Base-by-base conservation (phyloP, 108 stramenopile species). In the Craspedostauros australis region DNA sequence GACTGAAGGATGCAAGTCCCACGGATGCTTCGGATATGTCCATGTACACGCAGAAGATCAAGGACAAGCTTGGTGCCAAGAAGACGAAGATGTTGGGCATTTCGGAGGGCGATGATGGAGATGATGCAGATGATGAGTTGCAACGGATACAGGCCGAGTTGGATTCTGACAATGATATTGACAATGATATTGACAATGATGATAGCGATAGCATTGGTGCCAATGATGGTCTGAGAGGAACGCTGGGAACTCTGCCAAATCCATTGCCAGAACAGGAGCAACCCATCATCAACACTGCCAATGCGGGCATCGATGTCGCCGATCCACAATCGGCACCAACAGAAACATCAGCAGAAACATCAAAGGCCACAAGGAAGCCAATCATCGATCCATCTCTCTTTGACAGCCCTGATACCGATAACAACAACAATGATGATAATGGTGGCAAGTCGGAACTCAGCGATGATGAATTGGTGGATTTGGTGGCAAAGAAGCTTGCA, bases 381-480 rank as follows among this genome's bases (percentile, higher is more conserved):
- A 31, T 32, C 23, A 69, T 68, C 32, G 57, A 75, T 51, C 57
- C 66, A 34, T 36, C 56, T 8, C 24, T 66, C 2, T 66, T 66
- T 51, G 59, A 60, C 24, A 31, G n/a, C n/a, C n/a, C n/a, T n/a
- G n/a, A n/a, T 31, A 27, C 21, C 25, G 30, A 45, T 5, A 37
- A 46, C 2, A 20, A 62, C 26, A 31, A 51, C 1, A 22, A 23
- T 2, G 53, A 54, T 12, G 39, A 40, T 39, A 69, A 70, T 16
- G 21, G 38, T 9, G 79, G 76, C 53, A 59, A 48, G 6, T 50
- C 47, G 24, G 79, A 78, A 39, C 46, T 81, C 70, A 46, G 59
- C 16, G 87, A 85, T 62, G 81, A 89, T 23, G 84, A 84, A 19
- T 57, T 86, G 44, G 39, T 86, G 36, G 76, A 84, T 57, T 36